Percentiles rank a stretch among this genome's conserved stretches.
Evolutionary conservation across 2,329 filamentous ascomycete species (phyloP).

Genomic region (Alternaria dauci): DNA sequence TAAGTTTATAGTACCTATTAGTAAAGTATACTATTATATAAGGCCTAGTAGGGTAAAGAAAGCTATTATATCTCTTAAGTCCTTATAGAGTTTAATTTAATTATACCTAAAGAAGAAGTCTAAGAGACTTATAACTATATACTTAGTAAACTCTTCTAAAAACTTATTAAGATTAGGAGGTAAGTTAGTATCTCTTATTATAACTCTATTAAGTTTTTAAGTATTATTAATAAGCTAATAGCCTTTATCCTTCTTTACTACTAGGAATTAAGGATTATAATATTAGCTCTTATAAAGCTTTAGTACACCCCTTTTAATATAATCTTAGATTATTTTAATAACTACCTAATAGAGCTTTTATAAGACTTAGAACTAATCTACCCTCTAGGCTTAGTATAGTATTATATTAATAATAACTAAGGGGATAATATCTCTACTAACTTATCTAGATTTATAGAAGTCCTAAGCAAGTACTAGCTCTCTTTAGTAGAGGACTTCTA

Average conservation of each 20-base stretch:
- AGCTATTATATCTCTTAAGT: too few species aligned
- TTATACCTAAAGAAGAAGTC: too few species aligned
- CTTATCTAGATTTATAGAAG: background rate
- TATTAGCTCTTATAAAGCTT: background rate
- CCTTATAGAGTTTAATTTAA: too few species aligned
- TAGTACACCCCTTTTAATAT: background rate
- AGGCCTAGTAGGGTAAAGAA: too few species aligned
- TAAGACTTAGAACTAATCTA: background rate
- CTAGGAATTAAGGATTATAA: background rate
- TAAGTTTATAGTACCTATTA: too few species aligned
- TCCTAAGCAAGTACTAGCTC: background rate
- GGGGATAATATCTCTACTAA: background rate
- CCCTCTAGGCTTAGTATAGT: background rate
- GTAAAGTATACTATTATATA: too few species aligned
- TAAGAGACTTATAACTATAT: too few species aligned
- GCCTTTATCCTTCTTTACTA: background rate
- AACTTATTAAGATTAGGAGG: background rate
- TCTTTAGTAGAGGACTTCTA: background rate
- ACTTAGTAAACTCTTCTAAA: too few species aligned
- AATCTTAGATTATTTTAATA: background rate
- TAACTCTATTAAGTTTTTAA: background rate
- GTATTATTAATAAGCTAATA: background rate
- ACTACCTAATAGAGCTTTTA: background rate
- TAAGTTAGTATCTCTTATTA: too few species aligned
- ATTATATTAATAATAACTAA: background rate